Percentiles rank a stretch among this genome's conserved stretches.
phyloP scores from a whole-genome alignment of 768 basidiomycete species.

The Tulasnella sp. region DNA sequence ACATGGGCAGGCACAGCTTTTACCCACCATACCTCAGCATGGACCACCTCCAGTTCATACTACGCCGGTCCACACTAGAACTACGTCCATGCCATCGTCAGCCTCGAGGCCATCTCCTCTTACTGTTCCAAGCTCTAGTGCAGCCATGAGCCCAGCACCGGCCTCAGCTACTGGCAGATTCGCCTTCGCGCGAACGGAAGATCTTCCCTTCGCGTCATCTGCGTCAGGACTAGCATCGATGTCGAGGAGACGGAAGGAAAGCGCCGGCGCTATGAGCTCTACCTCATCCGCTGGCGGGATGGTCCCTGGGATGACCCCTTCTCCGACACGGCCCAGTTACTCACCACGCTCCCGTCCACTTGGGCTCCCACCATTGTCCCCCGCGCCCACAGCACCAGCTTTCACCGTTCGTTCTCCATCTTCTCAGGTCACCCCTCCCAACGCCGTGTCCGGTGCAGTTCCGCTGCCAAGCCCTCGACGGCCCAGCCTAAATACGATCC shows the following conservation, averaged over 20 bases:
- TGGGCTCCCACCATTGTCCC: background rate
- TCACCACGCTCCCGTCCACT: slow-evolving; percentile 4
- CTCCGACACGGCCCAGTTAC: background rate
- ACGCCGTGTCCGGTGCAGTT: background rate
- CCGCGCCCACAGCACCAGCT: background rate
- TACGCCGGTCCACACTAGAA: background rate
- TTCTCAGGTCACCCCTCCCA: background rate
- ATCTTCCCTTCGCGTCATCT: slow-evolving; percentile 10
- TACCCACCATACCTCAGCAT: background rate
- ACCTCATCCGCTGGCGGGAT: slow-evolving; percentile 4
- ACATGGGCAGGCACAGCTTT: background rate
- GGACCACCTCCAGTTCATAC: background rate
- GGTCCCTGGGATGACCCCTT: background rate
- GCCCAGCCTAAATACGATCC: slow-evolving; percentile 13
- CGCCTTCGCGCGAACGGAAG: slow-evolving; percentile 7
- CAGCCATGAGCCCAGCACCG: background rate
- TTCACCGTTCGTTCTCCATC: background rate
- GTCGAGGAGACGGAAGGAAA: slow-evolving; percentile 7
- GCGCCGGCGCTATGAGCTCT: slow-evolving; percentile 6
- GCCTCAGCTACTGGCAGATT: background rate
- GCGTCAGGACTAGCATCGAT: background rate
- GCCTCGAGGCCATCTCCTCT: background rate
- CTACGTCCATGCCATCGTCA: slow-evolving; percentile 7
- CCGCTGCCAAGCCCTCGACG: slow-evolving; percentile 6
- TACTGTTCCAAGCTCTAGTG: background rate